Evolutionary conservation across 306 rosid species (phyloP), one percentile per base, ranked within the genome.

Genomic region (Quercus wislizeni): DNA sequence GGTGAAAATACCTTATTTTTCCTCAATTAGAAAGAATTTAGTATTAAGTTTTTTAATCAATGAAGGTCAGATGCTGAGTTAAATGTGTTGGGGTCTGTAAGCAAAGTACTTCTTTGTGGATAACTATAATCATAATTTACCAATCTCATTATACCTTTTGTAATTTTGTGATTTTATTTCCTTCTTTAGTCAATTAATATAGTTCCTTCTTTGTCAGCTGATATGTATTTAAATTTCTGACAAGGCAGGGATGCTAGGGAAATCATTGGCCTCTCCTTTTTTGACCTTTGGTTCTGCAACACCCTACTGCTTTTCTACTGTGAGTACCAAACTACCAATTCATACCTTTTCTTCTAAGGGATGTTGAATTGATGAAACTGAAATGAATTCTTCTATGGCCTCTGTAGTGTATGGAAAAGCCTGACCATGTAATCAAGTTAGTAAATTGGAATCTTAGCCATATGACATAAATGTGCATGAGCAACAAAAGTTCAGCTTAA

Each of bases 181-280:
- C 17, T 49, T 49, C 46, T 49, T 12, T 49, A 49, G 54, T 49
- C 54, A 10, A 49, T 3, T 59, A 27, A 23, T n/a, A 23, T 59
- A 46, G 46, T 71, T 17, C 54, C 59, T 71, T 49, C 65, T 11
- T 20, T 59, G 30, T 23, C 54, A 49, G 54, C 65, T 59, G 31
- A 59, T 59, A 59, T 59, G 18, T 43, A 56, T 23, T 76, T 69
- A 52, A 56, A 61, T 76, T 82, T 80, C 15, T 86, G 62, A 17
- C 80, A 61, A 84, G 79, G 69, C 91, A 82, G 92, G 88, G 87
- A 88, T 92, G 93, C 81, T 92, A 59, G 91, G 86, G 46, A 85
- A 81, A 73, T 85, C 87, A 28, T 81, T 86, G 78, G 85, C 85
- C 64, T 94, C 86, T 74, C 91, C 98, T 74, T 52, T 90, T 30